Conservation (phyloP, 208 protist genomes). For the Crithidia brevicula region DNA sequence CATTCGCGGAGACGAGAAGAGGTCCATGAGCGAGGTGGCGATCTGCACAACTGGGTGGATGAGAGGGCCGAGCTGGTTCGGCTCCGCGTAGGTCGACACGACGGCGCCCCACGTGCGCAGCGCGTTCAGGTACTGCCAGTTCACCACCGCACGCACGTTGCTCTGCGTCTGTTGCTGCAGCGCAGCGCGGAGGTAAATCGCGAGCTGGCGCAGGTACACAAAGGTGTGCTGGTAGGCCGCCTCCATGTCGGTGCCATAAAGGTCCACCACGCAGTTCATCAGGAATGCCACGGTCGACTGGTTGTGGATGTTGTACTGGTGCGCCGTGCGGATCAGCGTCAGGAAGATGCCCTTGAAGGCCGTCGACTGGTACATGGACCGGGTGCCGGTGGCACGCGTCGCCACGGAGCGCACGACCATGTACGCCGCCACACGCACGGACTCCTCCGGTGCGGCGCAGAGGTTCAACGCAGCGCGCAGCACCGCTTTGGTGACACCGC, state of each 20-base stretch:
- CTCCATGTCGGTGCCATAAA: constrained; percentile 95
- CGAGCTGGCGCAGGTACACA: constrained; percentile 98
- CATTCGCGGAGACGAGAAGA: constrained; percentile 93
- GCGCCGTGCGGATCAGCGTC: constrained; percentile 84
- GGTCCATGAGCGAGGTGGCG: constrained; percentile 80
- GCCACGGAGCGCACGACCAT: constrained; percentile 88
- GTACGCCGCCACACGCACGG: constrained; percentile 85
- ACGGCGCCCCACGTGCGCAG: constrained; percentile 94
- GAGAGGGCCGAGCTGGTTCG: constrained; percentile 86
- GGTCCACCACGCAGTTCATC: constrained; percentile 94
- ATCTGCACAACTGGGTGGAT: constrained; percentile 96
- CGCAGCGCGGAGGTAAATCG: constrained; percentile 95
- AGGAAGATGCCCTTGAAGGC: constrained; percentile 95
- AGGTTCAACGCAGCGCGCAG: constrained; percentile 74
- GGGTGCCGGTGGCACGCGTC: constrained; percentile 83
- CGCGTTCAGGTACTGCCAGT: constrained; percentile 97
- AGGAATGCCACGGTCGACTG: constrained; percentile 90
- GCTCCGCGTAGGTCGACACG: constrained; percentile 84
- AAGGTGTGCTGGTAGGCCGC: constrained; percentile 96
- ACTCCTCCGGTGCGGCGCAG: constrained; percentile 77
- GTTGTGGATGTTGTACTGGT: constrained; percentile 83
- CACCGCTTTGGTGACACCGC: constrained; percentile 80
- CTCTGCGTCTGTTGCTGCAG: constrained; percentile 91
- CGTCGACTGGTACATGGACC: constrained; percentile 91
- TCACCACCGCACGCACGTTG: constrained; percentile 94